Conservation (phyloP, 1,284 basidiomycete species). For the Spongiforma sp. region DNA sequence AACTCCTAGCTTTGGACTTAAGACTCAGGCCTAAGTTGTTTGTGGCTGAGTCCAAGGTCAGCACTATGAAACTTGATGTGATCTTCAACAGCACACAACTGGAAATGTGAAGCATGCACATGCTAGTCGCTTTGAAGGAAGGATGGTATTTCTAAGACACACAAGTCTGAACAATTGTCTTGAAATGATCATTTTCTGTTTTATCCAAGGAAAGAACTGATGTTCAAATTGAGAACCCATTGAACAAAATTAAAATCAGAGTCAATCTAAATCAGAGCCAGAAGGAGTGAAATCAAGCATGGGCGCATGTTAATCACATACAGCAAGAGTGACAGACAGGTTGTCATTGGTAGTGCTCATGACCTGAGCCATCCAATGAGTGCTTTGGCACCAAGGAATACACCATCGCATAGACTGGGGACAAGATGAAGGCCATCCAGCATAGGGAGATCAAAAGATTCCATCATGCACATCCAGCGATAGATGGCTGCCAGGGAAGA, state of each 20-base stretch:
- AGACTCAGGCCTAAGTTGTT: slow-evolving; percentile 93
- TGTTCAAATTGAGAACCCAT: not conserved
- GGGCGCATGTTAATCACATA: slow-evolving; percentile 47
- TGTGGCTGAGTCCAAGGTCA: slow-evolving; percentile 73
- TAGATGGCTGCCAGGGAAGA: slow-evolving; percentile 95
- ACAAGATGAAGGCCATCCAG: slow-evolving; percentile 88
- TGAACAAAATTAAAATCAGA: too few species aligned
- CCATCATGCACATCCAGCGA: slow-evolving; percentile 80
- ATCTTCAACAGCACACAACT: slow-evolving; percentile 86
- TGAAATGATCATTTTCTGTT: slow-evolving; percentile 82
- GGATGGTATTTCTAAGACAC: slow-evolving; percentile 71
- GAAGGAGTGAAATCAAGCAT: slow-evolving; percentile 4
- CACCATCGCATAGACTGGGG: slow-evolving; percentile 89
- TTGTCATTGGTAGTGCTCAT: slow-evolving; percentile 68
- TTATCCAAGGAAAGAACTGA: slow-evolving; percentile 87
- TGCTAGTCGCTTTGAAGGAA: slow-evolving; percentile 75
- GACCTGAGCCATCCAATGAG: slow-evolving; percentile 94
- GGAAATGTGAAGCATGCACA: slow-evolving; percentile 74
- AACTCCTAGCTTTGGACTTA: slow-evolving; percentile 96
- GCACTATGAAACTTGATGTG: slow-evolving; percentile 91
- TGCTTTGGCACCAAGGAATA: slow-evolving; percentile 84
- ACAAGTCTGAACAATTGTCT: slow-evolving; percentile 62
- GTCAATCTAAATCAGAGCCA: too few species aligned
- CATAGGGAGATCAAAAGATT: slow-evolving; percentile 86
- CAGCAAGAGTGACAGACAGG: slow-evolving; percentile 82